These are phyloP conservation scores for Epicoccum sorghinum DNA, from an alignment of 2,329 filamentous ascomycete genomes.

Conservation along the genomic window DNA sequence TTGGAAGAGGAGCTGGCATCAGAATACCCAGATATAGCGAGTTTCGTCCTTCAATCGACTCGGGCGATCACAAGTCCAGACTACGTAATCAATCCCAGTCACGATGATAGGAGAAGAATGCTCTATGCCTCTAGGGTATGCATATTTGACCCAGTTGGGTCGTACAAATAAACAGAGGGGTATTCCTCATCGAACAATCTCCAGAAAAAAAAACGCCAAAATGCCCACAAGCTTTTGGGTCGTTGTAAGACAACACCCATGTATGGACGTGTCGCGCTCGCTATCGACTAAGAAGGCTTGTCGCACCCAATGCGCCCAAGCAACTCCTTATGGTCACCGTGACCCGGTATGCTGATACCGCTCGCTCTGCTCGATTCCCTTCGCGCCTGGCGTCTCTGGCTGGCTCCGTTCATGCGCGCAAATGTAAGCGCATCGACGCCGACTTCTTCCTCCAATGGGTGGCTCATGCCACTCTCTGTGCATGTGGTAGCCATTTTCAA, in stretches of 20 bases:
- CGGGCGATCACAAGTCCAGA: too few species aligned
- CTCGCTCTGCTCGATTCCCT: constrained; percentile 57
- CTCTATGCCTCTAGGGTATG: constrained; percentile 18
- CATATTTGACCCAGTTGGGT: not conserved
- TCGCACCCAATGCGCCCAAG: constrained; percentile 83
- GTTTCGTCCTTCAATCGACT: too few species aligned
- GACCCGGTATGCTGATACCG: constrained; percentile 68
- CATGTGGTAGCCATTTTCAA: constrained; percentile 38
- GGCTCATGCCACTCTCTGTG: constrained; percentile 37
- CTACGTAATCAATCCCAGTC: too few species aligned
- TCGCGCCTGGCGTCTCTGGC: constrained; percentile 57
- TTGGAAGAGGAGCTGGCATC: not conserved
- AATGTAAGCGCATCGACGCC: constrained; percentile 74
- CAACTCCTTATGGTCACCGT: constrained; percentile 80
- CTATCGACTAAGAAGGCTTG: constrained; percentile 57
- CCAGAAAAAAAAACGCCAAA: constrained; percentile 6
- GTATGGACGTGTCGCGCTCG: not conserved
- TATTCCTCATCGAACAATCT: constrained; percentile 6
- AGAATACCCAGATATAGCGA: not conserved
- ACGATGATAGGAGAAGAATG: not conserved
- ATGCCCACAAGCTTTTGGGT: constrained; percentile 7
- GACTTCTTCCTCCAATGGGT: constrained; percentile 73
- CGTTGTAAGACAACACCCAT: not conserved
- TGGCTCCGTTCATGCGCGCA: constrained; percentile 52
- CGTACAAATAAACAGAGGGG: constrained; percentile 5